Evolutionary conservation across 192 early-diverging fungal genomes (phyloP).

Genomic region (Chytriomyces hyalinus): DNA sequence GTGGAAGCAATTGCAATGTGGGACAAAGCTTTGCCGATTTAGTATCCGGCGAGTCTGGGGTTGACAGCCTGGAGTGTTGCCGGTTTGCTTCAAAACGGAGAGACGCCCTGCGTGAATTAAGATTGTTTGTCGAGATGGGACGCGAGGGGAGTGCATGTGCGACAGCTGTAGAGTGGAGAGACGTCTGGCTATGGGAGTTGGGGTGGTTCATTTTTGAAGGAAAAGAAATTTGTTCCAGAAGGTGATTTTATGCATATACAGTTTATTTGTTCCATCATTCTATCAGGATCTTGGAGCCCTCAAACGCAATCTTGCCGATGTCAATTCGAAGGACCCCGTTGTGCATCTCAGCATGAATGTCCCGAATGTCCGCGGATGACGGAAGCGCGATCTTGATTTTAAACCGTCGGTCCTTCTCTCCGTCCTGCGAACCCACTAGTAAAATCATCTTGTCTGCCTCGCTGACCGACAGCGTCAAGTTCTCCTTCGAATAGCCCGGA

Average conservation of each 20-base stretch:
- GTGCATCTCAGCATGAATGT: conserved; percentile 26
- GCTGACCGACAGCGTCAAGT: neutral
- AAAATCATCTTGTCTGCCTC: conserved; percentile 6
- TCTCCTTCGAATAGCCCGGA: conserved; percentile 3
- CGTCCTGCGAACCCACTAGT: neutral
- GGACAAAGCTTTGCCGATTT: no score
- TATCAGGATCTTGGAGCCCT: conserved; percentile 6
- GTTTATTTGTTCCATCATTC: conserved; percentile 6
- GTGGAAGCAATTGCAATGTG: no score
- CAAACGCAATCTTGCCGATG: conserved; percentile 15
- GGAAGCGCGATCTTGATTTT: conserved; percentile 21
- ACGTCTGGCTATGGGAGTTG: neutral
- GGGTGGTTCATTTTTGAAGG: neutral
- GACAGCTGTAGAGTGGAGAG: no score
- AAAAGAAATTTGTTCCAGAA: neutral
- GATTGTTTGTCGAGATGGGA: no score
- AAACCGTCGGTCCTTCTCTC: conserved; percentile 2
- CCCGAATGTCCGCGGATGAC: neutral
- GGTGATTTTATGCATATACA: neutral
- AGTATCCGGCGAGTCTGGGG: no score
- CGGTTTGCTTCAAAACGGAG: no score
- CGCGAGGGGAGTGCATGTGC: no score
- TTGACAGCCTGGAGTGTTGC: no score
- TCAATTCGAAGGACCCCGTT: conserved; percentile 19
- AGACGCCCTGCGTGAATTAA: no score